A percentile compares a stretch with the other conserved stretches of the same genome.
Conservation (phyloP, 495 filamentous ascomycete genomes). For the Aspergillus biplanus region DNA sequence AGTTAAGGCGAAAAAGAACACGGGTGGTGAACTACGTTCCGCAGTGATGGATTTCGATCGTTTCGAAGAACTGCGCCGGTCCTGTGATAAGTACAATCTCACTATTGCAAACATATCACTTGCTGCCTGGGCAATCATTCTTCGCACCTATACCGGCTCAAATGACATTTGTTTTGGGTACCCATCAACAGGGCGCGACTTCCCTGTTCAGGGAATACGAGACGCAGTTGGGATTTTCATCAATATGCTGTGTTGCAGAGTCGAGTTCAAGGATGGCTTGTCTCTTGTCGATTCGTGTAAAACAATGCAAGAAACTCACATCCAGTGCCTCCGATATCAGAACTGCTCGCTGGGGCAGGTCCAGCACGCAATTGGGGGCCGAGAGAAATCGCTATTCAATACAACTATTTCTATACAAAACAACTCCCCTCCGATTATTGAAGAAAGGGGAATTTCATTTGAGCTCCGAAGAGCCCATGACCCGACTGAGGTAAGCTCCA, state of each 20-base stretch:
- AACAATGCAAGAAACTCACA: constrained; percentile 52
- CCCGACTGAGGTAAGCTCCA: constrained; percentile 47
- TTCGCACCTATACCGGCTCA: constrained; percentile 53
- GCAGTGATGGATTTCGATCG: constrained; percentile 25
- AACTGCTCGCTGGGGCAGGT: constrained; percentile 57
- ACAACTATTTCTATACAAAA: constrained; percentile 61
- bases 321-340: constrained; percentile 53
- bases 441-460: constrained; percentile 43
- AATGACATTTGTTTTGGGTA: constrained; percentile 65
- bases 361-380: constrained; percentile 57
- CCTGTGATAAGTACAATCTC: constrained; percentile 51
- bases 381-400: constrained; percentile 58
- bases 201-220: constrained; percentile 53
- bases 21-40: constrained; percentile 25
- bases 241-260: constrained; percentile 59
- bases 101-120: constrained; percentile 57
- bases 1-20: constrained; percentile 3
- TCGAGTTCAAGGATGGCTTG: constrained; percentile 38
- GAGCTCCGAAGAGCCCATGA: constrained; percentile 47
- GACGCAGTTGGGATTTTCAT: constrained; percentile 60
- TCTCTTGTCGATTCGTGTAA: constrained; percentile 46
- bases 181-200: constrained; percentile 52
- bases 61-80: constrained; percentile 45
- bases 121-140: constrained; percentile 60
- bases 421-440: constrained; percentile 35